Conservation (phyloP, 495 filamentous ascomycete genomes). For the Aspergillus sclerotiicarbonarius region DNA sequence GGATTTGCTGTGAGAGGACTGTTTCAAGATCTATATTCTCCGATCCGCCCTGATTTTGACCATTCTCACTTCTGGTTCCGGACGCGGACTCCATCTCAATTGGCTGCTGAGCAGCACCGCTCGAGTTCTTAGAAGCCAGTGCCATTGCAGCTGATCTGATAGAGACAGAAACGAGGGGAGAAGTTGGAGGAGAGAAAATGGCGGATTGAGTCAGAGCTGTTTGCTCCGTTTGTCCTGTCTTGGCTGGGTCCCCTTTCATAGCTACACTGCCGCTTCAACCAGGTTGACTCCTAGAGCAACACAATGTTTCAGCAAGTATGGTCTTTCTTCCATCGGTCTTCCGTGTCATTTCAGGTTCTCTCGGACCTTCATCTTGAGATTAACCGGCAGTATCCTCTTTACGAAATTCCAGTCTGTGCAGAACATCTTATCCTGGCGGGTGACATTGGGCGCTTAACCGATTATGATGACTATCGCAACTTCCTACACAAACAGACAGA, state of each 20-base stretch:
- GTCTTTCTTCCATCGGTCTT: conserved; percentile 12
- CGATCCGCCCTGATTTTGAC: not conserved
- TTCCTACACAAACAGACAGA: conserved; percentile 49
- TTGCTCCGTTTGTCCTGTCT: conserved; percentile 1
- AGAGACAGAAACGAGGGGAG: not conserved
- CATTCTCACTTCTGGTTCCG: not conserved
- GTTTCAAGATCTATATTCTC: not conserved
- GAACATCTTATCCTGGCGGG: conserved; percentile 56
- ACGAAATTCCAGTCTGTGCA: conserved; percentile 43
- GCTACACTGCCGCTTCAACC: too few relatives aligned
- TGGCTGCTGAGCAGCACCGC: not conserved
- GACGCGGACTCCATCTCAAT: not conserved
- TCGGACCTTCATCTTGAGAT: conserved; percentile 61
- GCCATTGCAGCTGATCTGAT: not conserved
- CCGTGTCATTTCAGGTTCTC: conserved; percentile 46
- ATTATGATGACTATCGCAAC: conserved; percentile 50
- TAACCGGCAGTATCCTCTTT: conserved; percentile 49
- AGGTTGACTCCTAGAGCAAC: not conserved
- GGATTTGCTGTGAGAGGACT: not conserved
- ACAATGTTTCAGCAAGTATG: conserved; percentile 17
- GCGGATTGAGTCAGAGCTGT: conserved; percentile 1
- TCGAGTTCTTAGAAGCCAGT: too few relatives aligned
- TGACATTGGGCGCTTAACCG: conserved; percentile 54
- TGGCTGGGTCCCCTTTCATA: not conserved
- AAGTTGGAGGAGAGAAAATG: not conserved